A percentile compares a stretch with the other conserved stretches of the same genome.
Evolutionary conservation across 1,284 basidiomycete genomes (phyloP).

Genomic region (Farysia itapuensis): DNA sequence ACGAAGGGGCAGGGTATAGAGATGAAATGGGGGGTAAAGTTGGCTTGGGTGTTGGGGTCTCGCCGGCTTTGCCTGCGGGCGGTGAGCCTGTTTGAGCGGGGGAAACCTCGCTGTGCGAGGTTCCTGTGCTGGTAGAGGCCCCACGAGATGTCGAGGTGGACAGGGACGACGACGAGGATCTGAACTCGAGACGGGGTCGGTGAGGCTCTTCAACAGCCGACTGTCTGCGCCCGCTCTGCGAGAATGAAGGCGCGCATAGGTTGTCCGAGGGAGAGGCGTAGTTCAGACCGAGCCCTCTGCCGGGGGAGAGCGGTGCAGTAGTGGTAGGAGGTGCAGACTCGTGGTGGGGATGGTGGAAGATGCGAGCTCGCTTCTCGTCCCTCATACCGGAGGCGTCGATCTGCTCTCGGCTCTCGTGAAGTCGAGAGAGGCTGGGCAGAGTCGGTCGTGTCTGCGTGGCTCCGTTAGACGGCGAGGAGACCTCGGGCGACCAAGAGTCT

Average conservation of each 20-base stretch:
- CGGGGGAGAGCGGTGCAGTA: not conserved
- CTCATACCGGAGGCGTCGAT: not conserved
- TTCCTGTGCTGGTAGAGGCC: constrained; percentile 6
- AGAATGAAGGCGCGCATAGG: too few species aligned
- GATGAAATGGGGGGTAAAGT: not conserved
- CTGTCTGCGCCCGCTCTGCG: too few species aligned
- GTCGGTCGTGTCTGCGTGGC: constrained; percentile 2
- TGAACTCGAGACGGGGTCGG: constrained; percentile 13
- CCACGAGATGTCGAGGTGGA: constrained; percentile 7
- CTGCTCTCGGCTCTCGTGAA: not conserved
- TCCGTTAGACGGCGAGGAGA: too few species aligned
- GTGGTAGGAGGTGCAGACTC: too few species aligned
- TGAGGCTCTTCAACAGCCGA: too few species aligned
- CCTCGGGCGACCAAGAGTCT: not conserved
- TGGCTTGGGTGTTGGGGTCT: not conserved
- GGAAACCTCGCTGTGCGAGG: constrained; percentile 1
- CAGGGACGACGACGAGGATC: constrained; percentile 18
- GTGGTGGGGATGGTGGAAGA: too few species aligned
- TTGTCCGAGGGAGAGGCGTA: not conserved
- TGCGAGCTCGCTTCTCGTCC: not conserved
- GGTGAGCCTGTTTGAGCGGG: not conserved
- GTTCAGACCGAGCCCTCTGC: not conserved
- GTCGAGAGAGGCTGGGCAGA: constrained; percentile 15
- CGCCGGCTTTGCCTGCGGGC: not conserved
- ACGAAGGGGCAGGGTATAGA: not conserved